Evolutionary conservation across 73 alveolate species (phyloP).

Genomic region (Stentor roeselii): DNA sequence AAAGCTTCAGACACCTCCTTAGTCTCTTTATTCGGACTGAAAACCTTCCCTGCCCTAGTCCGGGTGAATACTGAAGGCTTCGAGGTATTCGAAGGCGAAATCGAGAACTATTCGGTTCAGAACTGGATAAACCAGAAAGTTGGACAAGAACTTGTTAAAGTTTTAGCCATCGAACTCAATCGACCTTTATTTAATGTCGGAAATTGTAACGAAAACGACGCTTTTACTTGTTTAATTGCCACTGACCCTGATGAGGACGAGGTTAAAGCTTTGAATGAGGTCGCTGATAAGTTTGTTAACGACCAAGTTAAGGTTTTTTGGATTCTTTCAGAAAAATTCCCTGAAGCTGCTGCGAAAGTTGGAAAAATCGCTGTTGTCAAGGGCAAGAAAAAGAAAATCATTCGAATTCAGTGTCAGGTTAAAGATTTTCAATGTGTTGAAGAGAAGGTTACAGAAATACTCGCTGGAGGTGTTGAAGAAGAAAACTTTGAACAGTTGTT

Average conservation of each 20-base stretch:
- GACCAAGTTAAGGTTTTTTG: background rate
- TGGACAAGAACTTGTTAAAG: background rate
- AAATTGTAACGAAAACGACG: background rate
- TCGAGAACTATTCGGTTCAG: too few relatives aligned
- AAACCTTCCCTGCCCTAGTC: slow-evolving; percentile 77
- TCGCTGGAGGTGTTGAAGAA: too few relatives aligned
- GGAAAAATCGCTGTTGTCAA: background rate
- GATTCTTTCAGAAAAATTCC: background rate
- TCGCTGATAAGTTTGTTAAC: background rate
- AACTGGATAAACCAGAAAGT: background rate
- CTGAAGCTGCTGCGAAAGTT: background rate
- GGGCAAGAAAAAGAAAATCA: background rate
- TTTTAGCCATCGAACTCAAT: background rate
- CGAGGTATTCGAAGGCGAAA: background rate
- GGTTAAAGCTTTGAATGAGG: background rate
- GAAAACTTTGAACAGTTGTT: too few relatives aligned
- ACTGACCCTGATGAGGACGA: background rate
- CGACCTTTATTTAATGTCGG: too few relatives aligned
- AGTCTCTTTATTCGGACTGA: slow-evolving; percentile 55
- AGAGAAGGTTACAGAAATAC: background rate
- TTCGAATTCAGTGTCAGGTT: background rate
- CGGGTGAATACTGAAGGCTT: background rate
- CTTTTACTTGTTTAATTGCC: background rate
- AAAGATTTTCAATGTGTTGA: background rate
- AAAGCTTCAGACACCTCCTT: slow-evolving; percentile 69